Evolutionary conservation across 768 basidiomycete genomes (phyloP).

Genomic region (Cyathus striatus): DNA sequence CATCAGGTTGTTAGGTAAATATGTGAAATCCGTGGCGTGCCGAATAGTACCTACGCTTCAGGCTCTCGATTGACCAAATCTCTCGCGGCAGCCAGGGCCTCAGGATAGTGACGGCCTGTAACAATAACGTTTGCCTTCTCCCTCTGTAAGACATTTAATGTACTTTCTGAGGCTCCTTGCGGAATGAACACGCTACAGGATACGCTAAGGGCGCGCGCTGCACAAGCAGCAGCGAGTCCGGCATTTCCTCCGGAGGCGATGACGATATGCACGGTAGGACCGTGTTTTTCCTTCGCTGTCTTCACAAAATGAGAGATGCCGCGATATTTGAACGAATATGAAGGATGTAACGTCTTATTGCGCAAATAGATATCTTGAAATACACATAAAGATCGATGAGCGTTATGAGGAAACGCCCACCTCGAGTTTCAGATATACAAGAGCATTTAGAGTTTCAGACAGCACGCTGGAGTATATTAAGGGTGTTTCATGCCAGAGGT

Average conservation of each 20-base stretch:
- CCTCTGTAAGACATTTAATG: constrained; percentile 42
- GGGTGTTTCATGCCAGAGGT: constrained; percentile 60
- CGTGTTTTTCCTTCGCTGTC: constrained; percentile 42
- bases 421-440: constrained; percentile 71
- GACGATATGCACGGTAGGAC: constrained; percentile 53
- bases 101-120: constrained; percentile 52
- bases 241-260: constrained; percentile 81
- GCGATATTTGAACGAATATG: constrained; percentile 74
- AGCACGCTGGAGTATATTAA: constrained; percentile 56
- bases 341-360: constrained; percentile 75
- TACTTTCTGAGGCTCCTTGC: constrained; percentile 40
- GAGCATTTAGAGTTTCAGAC: constrained; percentile 44
- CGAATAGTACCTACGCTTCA: constrained; percentile 42
- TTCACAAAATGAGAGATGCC: constrained; percentile 63
- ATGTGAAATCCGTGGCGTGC: neutral
- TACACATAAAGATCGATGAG: too few relatives aligned
- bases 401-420: constrained; percentile 35
- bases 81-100: constrained; percentile 50
- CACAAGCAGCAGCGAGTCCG: constrained; percentile 66
- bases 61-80: constrained; percentile 35
- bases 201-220: constrained; percentile 47
- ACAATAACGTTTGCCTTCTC: constrained; percentile 56
- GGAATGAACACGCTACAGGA: constrained; percentile 70
- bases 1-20: neutral
- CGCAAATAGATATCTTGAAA: too few relatives aligned